Base-by-base conservation (phyloP, 2,329 filamentous ascomycete genomes). In the Pseudogymnoascus sp. region DNA sequence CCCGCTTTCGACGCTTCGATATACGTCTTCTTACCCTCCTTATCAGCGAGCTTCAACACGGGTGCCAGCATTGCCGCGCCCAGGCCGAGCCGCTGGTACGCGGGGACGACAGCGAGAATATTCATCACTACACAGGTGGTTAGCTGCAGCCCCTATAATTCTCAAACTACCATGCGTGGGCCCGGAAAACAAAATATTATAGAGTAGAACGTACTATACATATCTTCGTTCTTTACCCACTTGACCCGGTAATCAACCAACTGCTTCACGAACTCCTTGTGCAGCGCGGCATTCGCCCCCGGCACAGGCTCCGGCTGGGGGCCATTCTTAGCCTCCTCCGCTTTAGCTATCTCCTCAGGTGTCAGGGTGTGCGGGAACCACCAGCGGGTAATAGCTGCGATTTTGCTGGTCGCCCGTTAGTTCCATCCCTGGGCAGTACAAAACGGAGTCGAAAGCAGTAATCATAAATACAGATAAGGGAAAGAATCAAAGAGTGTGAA, bases 1-100 rank as follows among this genome's bases (percentile, higher is more conserved):
- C 76, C 76, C 0, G 66, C 68, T 1, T 68, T 64, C 7, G 76
- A 76, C 13, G 76, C 75, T 67, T 78, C 77, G 26, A 78, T 70
- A 63, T 76, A 78, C 1, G 69, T 67, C 62, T 68, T 71, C 57
- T 73, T 68, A 3, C 71, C 72, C 33, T 72, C 70, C 4, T 64
- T 60, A 63, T 78, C 76, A 4, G 76, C 76, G 9, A 74, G 65
- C 9, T 69, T 71, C 11, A 78, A 67, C 60, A 74, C 73, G 23
- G 76, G 72, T 8, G 63, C 64, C 35, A 78, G 65, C 26, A 78
- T 64, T 35, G 72, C 72, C 40, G 65, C 71, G 1, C 69, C 77
- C 0, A 76, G 70, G 0, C 77, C 76, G 40, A 71, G 71, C 17
- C 74, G 68, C 60, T 75, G 71, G 61, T 77, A 75, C 7, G 67